Evolutionary conservation across 1,284 basidiomycete species (phyloP).

Genomic region (Heterobasidion parviporum): DNA sequence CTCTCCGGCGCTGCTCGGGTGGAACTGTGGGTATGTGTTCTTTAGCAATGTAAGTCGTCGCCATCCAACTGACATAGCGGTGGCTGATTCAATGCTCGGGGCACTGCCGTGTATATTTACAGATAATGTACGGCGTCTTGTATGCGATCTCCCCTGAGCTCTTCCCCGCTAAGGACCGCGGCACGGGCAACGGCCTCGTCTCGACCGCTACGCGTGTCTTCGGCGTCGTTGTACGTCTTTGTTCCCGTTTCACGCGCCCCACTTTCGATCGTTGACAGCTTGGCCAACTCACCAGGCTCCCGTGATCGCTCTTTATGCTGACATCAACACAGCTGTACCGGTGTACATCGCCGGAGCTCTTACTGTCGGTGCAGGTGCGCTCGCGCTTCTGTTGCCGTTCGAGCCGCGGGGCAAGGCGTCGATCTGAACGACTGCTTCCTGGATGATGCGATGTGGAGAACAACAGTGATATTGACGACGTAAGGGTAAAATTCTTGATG

Average conservation of each 20-base stretch:
- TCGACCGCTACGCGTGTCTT: conserved; percentile 51
- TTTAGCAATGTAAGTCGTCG: conserved; percentile 39
- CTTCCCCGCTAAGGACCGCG: conserved; percentile 67
- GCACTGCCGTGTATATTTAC: not conserved
- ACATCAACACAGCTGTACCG: conserved; percentile 58
- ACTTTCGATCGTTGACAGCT: not conserved
- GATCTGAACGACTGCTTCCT: conserved; percentile 12
- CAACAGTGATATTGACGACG: too few relatives aligned
- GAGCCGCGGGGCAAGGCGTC: conserved; percentile 69
- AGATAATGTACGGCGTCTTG: conserved; percentile 72
- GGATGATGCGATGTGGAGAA: too few relatives aligned
- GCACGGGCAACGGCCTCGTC: conserved; percentile 53
- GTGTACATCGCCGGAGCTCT: conserved; percentile 73
- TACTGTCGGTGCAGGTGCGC: conserved; percentile 53
- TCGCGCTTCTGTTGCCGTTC: conserved; percentile 69
- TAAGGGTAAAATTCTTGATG: too few relatives aligned
- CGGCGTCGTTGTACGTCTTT: conserved; percentile 48
- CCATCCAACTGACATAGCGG: too few relatives aligned
- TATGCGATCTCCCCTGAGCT: conserved; percentile 66
- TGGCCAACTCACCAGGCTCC: conserved; percentile 40
- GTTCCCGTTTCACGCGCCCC: conserved; percentile 12
- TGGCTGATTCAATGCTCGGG: not conserved
- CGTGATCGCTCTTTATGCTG: conserved; percentile 63
- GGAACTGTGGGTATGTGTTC: conserved; percentile 60
- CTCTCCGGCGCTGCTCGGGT: conserved; percentile 58